Percentiles rank a stretch among this genome's conserved stretches.
Conservation (phyloP, 2,329 filamentous ascomycete species). For the Raffaelea deltoideospora region DNA sequence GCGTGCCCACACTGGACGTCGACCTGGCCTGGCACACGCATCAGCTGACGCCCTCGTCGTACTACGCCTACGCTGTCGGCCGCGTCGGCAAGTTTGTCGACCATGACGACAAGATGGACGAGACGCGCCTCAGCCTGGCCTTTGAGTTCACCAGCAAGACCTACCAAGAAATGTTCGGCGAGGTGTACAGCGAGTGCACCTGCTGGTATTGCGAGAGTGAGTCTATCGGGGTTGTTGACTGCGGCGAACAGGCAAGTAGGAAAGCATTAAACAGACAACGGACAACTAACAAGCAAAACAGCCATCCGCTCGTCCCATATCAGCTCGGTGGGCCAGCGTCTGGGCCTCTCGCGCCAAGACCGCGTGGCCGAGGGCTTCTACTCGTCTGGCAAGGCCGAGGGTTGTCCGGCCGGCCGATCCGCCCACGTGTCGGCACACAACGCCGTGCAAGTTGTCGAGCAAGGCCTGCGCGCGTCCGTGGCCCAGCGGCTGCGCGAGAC, state of each 20-base stretch:
- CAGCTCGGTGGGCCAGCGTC: constrained; percentile 25
- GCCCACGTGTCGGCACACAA: constrained; percentile 64
- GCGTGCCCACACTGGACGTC: constrained; percentile 59
- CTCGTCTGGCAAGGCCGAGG: constrained; percentile 28
- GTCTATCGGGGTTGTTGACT: no score
- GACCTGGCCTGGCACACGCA: constrained; percentile 73
- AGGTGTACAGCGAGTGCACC: constrained; percentile 62
- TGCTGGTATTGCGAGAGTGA: constrained; percentile 70
- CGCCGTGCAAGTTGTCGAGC: constrained; percentile 28
- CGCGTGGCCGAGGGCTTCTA: constrained; percentile 31
- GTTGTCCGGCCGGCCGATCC: constrained; percentile 39
- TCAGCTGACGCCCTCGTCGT: constrained; percentile 49
- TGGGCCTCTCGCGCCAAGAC: constrained; percentile 30
- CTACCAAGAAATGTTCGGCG: constrained; percentile 49
- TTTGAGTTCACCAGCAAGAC: constrained; percentile 60
- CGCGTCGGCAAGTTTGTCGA: constrained; percentile 45
- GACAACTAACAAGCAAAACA: constrained; percentile 2
- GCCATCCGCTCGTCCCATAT: constrained; percentile 43
- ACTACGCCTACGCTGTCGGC: constrained; percentile 41
- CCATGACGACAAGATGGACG: constrained; percentile 73
- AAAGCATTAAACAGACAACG: no score
- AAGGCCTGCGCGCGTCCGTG: background rate
- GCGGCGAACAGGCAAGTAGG: no score
- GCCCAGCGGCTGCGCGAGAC: constrained; percentile 18
- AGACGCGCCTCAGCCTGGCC: constrained; percentile 42